Conservation (phyloP, 192 early-diverging fungal genomes). For the Coemansia sp. region DNA sequence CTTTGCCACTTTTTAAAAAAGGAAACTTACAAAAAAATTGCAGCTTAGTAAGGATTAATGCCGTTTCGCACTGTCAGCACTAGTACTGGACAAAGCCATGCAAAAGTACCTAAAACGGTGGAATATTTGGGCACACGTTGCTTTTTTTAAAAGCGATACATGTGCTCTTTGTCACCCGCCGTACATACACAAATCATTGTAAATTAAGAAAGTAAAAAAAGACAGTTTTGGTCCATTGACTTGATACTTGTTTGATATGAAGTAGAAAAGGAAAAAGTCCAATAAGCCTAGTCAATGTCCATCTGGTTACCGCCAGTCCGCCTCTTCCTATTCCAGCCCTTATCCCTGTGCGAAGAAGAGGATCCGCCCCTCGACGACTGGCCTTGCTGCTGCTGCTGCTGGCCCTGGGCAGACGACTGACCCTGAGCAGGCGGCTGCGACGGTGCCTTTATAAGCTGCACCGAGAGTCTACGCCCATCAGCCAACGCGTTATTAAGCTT, state of each 20-base stretch:
- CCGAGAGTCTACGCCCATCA: slow-evolving; percentile 50
- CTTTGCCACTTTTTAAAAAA: not conserved
- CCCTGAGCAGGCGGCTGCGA: not conserved
- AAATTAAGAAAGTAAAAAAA: slow-evolving; percentile 11
- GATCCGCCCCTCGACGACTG: not conserved
- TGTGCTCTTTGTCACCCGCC: slow-evolving; percentile 23
- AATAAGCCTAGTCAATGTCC: slow-evolving; percentile 35
- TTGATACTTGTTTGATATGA: not conserved
- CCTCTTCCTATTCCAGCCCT: slow-evolving; percentile 3
- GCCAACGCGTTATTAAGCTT: slow-evolving; percentile 51
- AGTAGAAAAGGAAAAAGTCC: not conserved
- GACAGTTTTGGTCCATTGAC: not conserved
- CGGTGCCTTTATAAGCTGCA: slow-evolving; percentile 19
- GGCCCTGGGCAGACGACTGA: slow-evolving; percentile 14
- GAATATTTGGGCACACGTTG: slow-evolving; percentile 12
- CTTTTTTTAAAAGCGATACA: not conserved
- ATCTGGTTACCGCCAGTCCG: slow-evolving; percentile 29
- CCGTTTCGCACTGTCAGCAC: slow-evolving; percentile 8
- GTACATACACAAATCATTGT: not conserved
- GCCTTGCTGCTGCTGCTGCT: not conserved
- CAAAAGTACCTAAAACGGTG: slow-evolving; percentile 10
- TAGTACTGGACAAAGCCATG: slow-evolving; percentile 19
- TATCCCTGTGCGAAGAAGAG: slow-evolving; percentile 3
- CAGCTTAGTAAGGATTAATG: slow-evolving; percentile 8
- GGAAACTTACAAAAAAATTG: not conserved